phyloP scores from a whole-genome alignment of 768 basidiomycete genomes.

The Suillus spraguei region DNA sequence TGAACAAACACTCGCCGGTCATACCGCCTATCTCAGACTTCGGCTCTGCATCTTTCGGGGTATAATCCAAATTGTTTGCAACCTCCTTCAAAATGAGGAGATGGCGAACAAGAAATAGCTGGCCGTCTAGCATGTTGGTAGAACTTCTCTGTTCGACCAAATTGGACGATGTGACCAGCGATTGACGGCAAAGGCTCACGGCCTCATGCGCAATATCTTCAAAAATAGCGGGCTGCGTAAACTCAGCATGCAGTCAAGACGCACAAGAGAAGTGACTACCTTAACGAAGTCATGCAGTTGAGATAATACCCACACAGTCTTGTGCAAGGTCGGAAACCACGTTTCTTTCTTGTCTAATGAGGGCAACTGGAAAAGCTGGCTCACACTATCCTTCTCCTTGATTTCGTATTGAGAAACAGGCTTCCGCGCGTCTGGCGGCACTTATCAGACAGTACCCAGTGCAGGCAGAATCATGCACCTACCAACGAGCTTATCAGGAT shows the following conservation, averaged over 20 bases:
- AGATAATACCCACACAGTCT: conserved; percentile 89
- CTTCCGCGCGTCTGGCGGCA: conserved; percentile 46
- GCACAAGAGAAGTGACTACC: conserved; percentile 44
- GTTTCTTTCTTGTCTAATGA: conserved; percentile 75
- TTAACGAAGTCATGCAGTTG: conserved; percentile 93
- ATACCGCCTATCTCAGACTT: conserved; percentile 52
- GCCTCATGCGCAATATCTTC: conserved; percentile 97
- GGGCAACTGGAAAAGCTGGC: conserved; percentile 70
- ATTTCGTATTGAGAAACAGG: conserved; percentile 46
- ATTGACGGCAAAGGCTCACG: conserved; percentile 77
- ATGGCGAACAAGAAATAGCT: conserved; percentile 89
- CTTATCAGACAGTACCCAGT: conserved; percentile 6
- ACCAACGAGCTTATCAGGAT: conserved; percentile 83
- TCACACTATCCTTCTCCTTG: conserved; percentile 70
- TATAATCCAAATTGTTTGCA: conserved; percentile 71
- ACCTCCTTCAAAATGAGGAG: conserved; percentile 92
- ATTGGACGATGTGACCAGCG: conserved; percentile 75
- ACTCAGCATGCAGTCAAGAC: conserved; percentile 8
- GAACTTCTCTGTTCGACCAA: conserved; percentile 55
- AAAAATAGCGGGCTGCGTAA: conserved; percentile 83
- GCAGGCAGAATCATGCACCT: conserved; percentile 27
- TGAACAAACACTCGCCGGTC: conserved; percentile 47
- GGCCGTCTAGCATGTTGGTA: conserved; percentile 60
- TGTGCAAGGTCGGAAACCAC: conserved; percentile 91
- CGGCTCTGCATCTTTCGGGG: conserved; percentile 46